phyloP scores from a whole-genome alignment of 805 yeast species.

The Wickerhamiella allomyrinae region DNA sequence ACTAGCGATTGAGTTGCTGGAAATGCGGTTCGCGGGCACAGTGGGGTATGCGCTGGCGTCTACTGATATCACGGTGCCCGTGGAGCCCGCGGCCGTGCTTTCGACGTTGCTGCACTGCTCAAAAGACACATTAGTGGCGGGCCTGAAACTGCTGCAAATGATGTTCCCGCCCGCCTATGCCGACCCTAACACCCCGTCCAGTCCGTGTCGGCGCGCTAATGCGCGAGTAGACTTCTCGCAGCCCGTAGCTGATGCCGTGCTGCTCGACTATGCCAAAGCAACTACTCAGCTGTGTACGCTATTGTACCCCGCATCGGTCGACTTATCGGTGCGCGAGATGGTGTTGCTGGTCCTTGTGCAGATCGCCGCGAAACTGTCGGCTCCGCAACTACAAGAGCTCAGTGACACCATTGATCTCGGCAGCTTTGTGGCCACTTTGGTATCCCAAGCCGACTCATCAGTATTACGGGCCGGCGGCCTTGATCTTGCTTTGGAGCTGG shows the following conservation, averaged over 20 bases:
- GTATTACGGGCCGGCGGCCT: slow-evolving; percentile 10
- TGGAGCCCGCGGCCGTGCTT: slow-evolving; percentile 5
- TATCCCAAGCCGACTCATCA: slow-evolving; percentile 12
- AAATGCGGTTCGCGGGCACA: slow-evolving; percentile 4
- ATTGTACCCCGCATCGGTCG: slow-evolving; percentile 11
- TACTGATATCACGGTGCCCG: not conserved
- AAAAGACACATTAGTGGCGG: slow-evolving; percentile 10
- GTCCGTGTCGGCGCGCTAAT: slow-evolving; percentile 10
- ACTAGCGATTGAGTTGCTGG: slow-evolving; percentile 5
- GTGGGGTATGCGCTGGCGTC: slow-evolving; percentile 10
- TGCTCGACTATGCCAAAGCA: slow-evolving; percentile 4
- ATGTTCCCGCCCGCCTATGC: slow-evolving; percentile 10
- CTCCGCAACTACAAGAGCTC: slow-evolving; percentile 1
- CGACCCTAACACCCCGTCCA: slow-evolving; percentile 6
- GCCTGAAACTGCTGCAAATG: slow-evolving; percentile 10
- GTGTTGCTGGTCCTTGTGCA: slow-evolving; percentile 15
- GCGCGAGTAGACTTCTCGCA: not conserved
- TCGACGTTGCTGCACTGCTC: slow-evolving; percentile 10
- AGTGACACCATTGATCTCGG: slow-evolving; percentile 6
- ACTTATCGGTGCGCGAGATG: slow-evolving; percentile 9
- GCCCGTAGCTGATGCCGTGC: not conserved
- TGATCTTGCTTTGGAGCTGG: slow-evolving; percentile 13
- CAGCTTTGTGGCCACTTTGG: slow-evolving; percentile 7
- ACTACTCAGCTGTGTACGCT: slow-evolving; percentile 8
- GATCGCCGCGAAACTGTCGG: slow-evolving; percentile 10